Base-by-base conservation (phyloP, 257 asterid species). In the Perilla frutescens region DNA sequence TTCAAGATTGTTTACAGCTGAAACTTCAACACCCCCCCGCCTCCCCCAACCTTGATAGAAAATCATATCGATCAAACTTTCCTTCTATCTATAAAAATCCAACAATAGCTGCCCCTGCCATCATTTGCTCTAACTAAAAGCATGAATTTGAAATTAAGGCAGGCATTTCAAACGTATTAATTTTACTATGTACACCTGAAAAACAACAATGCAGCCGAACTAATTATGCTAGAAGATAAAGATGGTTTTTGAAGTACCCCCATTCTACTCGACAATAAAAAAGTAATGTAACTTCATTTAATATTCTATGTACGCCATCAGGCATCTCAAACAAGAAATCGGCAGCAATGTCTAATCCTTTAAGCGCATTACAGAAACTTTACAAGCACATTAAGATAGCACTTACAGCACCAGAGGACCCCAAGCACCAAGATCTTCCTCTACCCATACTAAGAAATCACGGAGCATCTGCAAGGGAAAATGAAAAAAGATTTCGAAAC, bases 341-440 rank as follows among this genome's bases (percentile, higher is more conserved):
- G 66, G 11, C 8, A 55, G 47, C 48, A 73, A 15, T 26, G 4
- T 51, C 31, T 12, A 40, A 39, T 47, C 8, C 7, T n/a, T 31
- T 31, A 43, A 32, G 7, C 29, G 51, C n/a, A 69, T 67, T 9
- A 32, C 8, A 68, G 7, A 58, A 7, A 54, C 39, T 51, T 53
- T 8, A 20, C 44, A 31, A 66, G 45, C 31, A 60, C 43, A 70
- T 64, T 53, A 63, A 65, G 72, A 68, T 13, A 58, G 71, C 49
- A 90, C 97, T 86, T 87, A 94, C 99, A 94, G 78, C 72, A 78
- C 97, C 50, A 92, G 79, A 82, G 98, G 98, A 82, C 97, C 98
- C 97, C 98, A 92, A 73, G 91, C 88, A 76, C 98, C 98, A 77
- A 92, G 98, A 86, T 92, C 93, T 70, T 84, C 81, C 34, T 92